Conservation (phyloP, 169 alveolate species). For the Miamiensis avidus region DNA sequence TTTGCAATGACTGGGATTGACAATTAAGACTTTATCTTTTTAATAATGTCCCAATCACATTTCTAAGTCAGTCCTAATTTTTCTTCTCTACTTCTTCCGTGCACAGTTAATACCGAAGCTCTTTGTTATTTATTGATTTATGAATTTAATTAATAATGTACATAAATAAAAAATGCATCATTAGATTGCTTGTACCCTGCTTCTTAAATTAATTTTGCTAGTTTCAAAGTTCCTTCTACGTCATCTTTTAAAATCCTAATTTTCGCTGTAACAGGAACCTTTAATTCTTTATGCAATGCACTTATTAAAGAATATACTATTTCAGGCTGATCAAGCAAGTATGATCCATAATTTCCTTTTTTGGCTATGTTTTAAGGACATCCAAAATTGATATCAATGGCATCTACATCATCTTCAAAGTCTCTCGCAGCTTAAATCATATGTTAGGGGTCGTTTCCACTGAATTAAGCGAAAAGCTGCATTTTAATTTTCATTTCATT, state of each 20-base stretch:
- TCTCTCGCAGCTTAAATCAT: constrained; percentile 63
- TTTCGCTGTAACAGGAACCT: constrained; percentile 77
- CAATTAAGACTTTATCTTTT: constrained; percentile 60
- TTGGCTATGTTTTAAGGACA: constrained; percentile 83
- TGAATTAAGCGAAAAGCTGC: constrained; percentile 74
- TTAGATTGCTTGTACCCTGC: no score
- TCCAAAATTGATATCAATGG: constrained; percentile 81
- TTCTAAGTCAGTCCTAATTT: constrained; percentile 60
- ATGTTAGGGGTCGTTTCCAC: constrained; percentile 77
- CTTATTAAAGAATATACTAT: constrained; percentile 59
- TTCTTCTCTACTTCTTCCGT: constrained; percentile 77
- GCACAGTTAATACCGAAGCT: constrained; percentile 65
- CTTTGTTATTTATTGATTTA: no score
- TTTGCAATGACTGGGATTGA: constrained; percentile 81
- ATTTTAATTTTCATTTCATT: no score
- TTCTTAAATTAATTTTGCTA: no score
- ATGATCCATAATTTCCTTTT: constrained; percentile 81
- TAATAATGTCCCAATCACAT: constrained; percentile 78
- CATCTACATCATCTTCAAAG: constrained; percentile 72
- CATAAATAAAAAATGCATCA: no score
- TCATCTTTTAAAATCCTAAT: constrained; percentile 64
- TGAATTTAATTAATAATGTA: no score
- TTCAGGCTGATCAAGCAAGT: constrained; percentile 73
- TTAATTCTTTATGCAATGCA: constrained; percentile 58
- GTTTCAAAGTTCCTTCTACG: no score